Conservation (phyloP, 306 rosid genomes). For the Fragaria iinumae region DNA sequence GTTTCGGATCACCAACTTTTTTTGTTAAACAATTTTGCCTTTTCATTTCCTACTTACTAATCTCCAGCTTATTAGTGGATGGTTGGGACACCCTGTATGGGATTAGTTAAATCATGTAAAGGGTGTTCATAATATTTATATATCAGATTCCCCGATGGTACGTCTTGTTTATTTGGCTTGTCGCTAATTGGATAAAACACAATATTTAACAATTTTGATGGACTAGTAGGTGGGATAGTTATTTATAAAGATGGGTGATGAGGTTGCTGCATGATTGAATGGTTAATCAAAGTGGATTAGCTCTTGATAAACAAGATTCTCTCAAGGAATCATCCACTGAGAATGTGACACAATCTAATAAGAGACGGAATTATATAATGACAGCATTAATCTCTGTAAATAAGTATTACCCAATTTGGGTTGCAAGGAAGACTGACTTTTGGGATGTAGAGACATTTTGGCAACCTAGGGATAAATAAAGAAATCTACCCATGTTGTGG, state of each 20-base stretch:
- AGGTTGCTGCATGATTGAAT: slow-evolving; percentile 34
- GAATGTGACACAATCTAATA: slow-evolving; percentile 25
- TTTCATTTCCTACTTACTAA: slow-evolving; percentile 7
- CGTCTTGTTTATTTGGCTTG: slow-evolving; percentile 22
- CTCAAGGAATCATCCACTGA: slow-evolving; percentile 25
- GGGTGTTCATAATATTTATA: slow-evolving; percentile 3
- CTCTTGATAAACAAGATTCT: slow-evolving; percentile 26
- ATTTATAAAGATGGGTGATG: slow-evolving; percentile 2
- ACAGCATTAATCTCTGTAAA: slow-evolving; percentile 29
- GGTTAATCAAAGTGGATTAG: slow-evolving; percentile 28
- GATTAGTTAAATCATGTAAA: slow-evolving; percentile 23
- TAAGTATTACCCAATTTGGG: slow-evolving; percentile 14
- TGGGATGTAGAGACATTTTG: slow-evolving; percentile 15
- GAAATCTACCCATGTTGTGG: no score
- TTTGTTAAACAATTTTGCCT: slow-evolving; percentile 13
- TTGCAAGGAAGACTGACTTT: slow-evolving; percentile 21
- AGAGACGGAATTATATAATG: slow-evolving; percentile 18
- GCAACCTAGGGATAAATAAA: neutral
- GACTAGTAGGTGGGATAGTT: slow-evolving; percentile 23
- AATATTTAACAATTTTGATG: neutral
- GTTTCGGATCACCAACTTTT: slow-evolving; percentile 33
- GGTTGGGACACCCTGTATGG: slow-evolving; percentile 18
- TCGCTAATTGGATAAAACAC: slow-evolving; percentile 14
- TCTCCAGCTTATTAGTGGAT: slow-evolving; percentile 20
- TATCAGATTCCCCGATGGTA: slow-evolving; percentile 32